Evolutionary conservation across 371 early-diverging fungal species (phyloP), one percentile per base, ranked within the genome.

Genomic region (Mortierella sp.): DNA sequence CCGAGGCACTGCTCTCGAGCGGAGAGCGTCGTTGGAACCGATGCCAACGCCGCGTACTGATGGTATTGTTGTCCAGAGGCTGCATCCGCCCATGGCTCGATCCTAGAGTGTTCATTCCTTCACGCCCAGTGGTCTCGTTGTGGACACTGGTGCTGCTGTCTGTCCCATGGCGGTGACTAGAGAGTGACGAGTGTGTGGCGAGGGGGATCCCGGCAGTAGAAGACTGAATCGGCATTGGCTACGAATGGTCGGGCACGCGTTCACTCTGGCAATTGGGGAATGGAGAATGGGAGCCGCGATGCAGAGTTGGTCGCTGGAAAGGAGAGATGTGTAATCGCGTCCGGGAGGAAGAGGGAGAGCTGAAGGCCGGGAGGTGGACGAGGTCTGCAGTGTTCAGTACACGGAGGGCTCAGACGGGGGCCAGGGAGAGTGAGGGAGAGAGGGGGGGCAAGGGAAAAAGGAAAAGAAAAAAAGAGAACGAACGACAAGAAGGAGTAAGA

Each of bases 21-120:
- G 69, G 69, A 18, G 77, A 72, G 6, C 77, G 60, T 18, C 77
- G 72, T 45, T 65, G 77, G 46, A 77, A 56, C 21, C 77, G 57
- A 45, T 58, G 61, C 72, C 72, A 68, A 1, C 72, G 64, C 6
- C 72, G 43, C 16, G 52, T 11, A 18, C 60, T 37, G 37, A 37
- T 7, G 50, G 16, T 52, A 28, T 62, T 23, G 44, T 57, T 69
- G 23, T 68, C 68, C 21, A 55, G 57, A 11, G 65, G 28, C 29
- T 57, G 65, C 1, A 48, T 64, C 58, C 60, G 64, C 37, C 37
- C 37, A 37, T 37, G 37, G 37, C 37, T 37, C 9, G 37, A 37
- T 37, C 37, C 37, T 9, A 37, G 9, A 37, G 37, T 37, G 37
- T 37, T 37, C 37, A 37, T 37, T 37, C 37, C 37, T 9, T 5